Percentiles rank a stretch among this genome's conserved stretches.
These are phyloP conservation scores for Leccinum fuscescens DNA, from an alignment of 1,284 basidiomycete species.

Conservation along the genomic window DNA sequence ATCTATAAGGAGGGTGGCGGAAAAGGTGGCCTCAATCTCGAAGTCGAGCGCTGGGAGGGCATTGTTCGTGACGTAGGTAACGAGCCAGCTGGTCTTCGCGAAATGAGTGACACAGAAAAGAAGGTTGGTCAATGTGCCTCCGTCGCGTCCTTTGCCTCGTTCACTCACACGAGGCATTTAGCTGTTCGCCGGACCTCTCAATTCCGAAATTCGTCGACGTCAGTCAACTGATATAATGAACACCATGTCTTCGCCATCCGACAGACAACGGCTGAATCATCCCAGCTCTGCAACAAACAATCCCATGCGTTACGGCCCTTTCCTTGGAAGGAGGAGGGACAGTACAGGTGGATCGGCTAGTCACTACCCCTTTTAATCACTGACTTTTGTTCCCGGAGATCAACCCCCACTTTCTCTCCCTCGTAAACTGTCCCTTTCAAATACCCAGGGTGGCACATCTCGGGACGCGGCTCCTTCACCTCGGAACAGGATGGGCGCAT, in stretches of 20 bases:
- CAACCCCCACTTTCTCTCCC: slow-evolving; percentile 48
- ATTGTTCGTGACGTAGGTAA: slow-evolving; percentile 73
- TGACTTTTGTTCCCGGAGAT: slow-evolving; percentile 37
- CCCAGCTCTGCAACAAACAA: slow-evolving; percentile 47
- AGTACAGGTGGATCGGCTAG: slow-evolving; percentile 51
- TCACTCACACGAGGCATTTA: slow-evolving; percentile 38
- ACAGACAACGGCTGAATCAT: slow-evolving; percentile 58
- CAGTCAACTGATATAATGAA: slow-evolving; percentile 71
- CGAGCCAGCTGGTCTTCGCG: slow-evolving; percentile 76
- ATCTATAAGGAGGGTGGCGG: slow-evolving; percentile 82
- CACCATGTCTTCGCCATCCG: slow-evolving; percentile 52
- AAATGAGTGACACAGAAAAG: slow-evolving; percentile 81
- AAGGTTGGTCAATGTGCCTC: slow-evolving; percentile 57
- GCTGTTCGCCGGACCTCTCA: slow-evolving; percentile 72
- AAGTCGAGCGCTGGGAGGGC: slow-evolving; percentile 84
- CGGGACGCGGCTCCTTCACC: slow-evolving; percentile 67
- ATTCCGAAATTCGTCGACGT: slow-evolving; percentile 78
- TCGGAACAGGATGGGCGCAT: slow-evolving; percentile 55
- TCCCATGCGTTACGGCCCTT: slow-evolving; percentile 61
- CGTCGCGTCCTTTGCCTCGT: slow-evolving; percentile 8
- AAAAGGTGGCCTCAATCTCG: slow-evolving; percentile 71
- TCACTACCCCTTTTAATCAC: slow-evolving; percentile 2
- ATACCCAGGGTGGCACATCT: slow-evolving; percentile 50
- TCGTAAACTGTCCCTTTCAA: slow-evolving; percentile 70
- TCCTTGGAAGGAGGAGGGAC: slow-evolving; percentile 61